Base-by-base conservation (phyloP, 179 eudicot species). In the Pouteria campechiana region DNA sequence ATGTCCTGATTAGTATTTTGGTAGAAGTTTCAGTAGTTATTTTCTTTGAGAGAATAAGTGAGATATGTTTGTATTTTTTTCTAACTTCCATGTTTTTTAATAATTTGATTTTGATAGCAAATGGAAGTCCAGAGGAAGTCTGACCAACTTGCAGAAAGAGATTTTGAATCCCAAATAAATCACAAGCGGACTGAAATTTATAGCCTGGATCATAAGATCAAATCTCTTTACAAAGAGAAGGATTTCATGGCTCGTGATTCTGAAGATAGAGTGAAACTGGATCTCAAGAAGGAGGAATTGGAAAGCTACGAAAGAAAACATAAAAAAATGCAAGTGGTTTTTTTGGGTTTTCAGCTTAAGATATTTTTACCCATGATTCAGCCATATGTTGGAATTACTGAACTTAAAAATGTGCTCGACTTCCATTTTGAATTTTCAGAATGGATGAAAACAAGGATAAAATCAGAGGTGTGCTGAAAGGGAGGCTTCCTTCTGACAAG, bases 401-500 rank as follows among this genome's bases (percentile, higher is more conserved):
- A 46, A 32, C 36, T 13, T 9, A 17, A 29, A 40, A 48, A 29
- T 47, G 41, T 72, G 35, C 51, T 33, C 17, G 47, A 25, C 33
- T 52, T 40, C 17, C 46, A 21, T 46, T 32, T 55, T n/a, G 41
- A 56, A 21, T 58, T 67, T 69, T 29, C 73, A 90, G 98, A 73
- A 42, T 82, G 51, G 83, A 82, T 57, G 98, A 90, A 17, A 38
- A 63, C 71, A 79, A 69, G 65, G 96, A 75, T 38, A 82, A 74
- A 73, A 68, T 90, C 49, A 79, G 69, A 73, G 81, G 72, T 55
- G 76, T 71, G 40, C 65, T 82, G 53, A 90, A 90, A 70, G 98
- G 98, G 54, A 83, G 96, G 61, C 70, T 82, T 40, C 98, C 98
- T 32, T 49, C 69, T 12, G 94, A 79, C 17, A 76, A 76, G 67